Percentiles rank a stretch among this genome's conserved stretches.
phyloP scores from a whole-genome alignment of 495 filamentous ascomycete species.

The Emericellopsis terricola region DNA sequence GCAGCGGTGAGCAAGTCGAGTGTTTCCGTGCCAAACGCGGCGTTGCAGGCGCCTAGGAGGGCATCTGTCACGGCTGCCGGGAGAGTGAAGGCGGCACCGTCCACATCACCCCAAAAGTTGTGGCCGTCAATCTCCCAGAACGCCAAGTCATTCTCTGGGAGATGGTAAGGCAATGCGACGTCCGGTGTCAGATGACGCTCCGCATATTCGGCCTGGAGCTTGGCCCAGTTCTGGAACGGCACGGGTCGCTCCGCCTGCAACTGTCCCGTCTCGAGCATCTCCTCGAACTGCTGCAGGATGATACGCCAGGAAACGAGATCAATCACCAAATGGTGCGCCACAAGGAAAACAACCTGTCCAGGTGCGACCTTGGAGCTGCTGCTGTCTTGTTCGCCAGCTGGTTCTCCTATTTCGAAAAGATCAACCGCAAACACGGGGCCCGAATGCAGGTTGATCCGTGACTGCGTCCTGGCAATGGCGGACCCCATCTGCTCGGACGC shows the following conservation, averaged over 20 bases:
- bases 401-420: conserved; percentile 26
- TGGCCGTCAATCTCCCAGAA: conserved; percentile 27
- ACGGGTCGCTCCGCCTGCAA: conserved; percentile 23
- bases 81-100: no score
- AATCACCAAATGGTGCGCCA: conserved; percentile 48
- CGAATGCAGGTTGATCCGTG: conserved; percentile 13
- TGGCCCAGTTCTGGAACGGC: conserved; percentile 48
- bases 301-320: conserved; percentile 56
- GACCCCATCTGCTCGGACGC: background rate
- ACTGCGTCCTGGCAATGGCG: background rate
- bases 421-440: conserved; percentile 15
- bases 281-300: conserved; percentile 48
- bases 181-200: conserved; percentile 7
- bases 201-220: conserved; percentile 17
- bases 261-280: conserved; percentile 32
- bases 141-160: conserved; percentile 16
- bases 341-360: conserved; percentile 36
- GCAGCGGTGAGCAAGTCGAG: conserved; percentile 30
- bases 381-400: no score
- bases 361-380: no score
- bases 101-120: conserved; percentile 15
- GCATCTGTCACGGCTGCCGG: conserved; percentile 24
- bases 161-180: conserved; percentile 11
- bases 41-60: conserved; percentile 23
- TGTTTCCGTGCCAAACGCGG: conserved; percentile 23